Percentiles rank a stretch among this genome's conserved stretches.
Evolutionary conservation across 2,329 filamentous ascomycete genomes (phyloP).

Genomic region (Venturia carpophila): DNA sequence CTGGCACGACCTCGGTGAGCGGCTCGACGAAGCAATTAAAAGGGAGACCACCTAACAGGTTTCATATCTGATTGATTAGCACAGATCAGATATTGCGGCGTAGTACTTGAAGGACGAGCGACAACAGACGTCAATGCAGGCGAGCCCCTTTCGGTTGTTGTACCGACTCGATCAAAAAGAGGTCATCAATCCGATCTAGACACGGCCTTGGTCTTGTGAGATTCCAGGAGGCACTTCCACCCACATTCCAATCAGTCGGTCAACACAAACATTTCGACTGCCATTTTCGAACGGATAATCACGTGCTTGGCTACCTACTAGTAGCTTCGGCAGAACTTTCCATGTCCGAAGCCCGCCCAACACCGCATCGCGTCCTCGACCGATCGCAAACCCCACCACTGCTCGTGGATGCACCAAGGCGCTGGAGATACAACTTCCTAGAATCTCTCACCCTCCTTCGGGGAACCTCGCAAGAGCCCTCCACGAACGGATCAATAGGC

Average conservation of each 20-base stretch:
- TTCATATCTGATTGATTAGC: too few species aligned
- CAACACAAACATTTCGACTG: too few species aligned
- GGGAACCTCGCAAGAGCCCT: conserved; percentile 4
- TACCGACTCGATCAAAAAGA: too few species aligned
- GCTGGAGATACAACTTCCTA: background rate
- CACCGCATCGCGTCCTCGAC: background rate
- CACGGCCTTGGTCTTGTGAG: too few species aligned
- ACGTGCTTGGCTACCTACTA: background rate
- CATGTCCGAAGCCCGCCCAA: background rate
- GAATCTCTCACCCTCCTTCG: background rate
- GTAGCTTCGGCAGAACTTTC: background rate
- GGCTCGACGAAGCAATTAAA: too few species aligned
- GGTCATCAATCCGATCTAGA: too few species aligned
- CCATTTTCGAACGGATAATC: background rate
- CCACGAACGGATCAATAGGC: background rate
- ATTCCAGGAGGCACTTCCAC: too few species aligned
- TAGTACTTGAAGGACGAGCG: background rate
- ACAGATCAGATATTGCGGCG: too few species aligned
- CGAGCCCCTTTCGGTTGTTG: background rate
- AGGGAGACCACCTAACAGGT: too few species aligned
- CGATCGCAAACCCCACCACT: background rate
- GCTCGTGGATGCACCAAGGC: conserved; percentile 5
- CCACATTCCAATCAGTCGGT: too few species aligned
- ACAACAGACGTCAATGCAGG: background rate
- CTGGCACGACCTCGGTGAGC: too few species aligned